A percentile compares a stretch with the other conserved stretches of the same genome.
Evolutionary conservation across 768 basidiomycete species (phyloP).

Genomic region (Exsudoporus frostii): DNA sequence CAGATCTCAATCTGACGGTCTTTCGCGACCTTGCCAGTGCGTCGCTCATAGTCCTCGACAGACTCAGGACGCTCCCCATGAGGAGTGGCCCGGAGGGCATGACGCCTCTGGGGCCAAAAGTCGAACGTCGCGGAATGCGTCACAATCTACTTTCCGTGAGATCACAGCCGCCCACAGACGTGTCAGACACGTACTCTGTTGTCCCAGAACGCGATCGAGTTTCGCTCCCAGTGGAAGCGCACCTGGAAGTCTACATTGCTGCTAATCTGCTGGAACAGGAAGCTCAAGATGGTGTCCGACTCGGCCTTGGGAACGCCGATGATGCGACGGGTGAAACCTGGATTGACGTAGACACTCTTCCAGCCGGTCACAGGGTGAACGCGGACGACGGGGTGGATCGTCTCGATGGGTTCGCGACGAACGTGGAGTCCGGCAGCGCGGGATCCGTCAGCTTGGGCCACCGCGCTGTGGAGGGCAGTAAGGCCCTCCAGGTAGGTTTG

Average conservation of each 20-base stretch:
- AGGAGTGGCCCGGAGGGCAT: slow-evolving; percentile 78
- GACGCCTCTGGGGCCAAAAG: slow-evolving; percentile 74
- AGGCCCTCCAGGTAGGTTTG: slow-evolving; percentile 76
- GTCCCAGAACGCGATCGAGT: slow-evolving; percentile 85
- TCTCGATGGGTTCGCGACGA: slow-evolving; percentile 65
- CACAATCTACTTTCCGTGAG: slow-evolving; percentile 44
- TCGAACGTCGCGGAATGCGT: slow-evolving; percentile 82
- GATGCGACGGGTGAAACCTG: slow-evolving; percentile 79
- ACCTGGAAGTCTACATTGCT: slow-evolving; percentile 73
- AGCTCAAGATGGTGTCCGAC: slow-evolving; percentile 67
- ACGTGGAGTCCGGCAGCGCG: slow-evolving; percentile 67
- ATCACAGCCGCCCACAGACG: neutral
- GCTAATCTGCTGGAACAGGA: slow-evolving; percentile 69
- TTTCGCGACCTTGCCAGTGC: slow-evolving; percentile 64
- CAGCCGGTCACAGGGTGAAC: slow-evolving; percentile 83
- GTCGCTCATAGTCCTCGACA: slow-evolving; percentile 63
- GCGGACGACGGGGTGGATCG: slow-evolving; percentile 76
- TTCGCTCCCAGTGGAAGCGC: slow-evolving; percentile 72
- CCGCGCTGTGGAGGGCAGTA: slow-evolving; percentile 70
- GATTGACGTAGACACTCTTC: slow-evolving; percentile 83
- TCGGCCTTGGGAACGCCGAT: slow-evolving; percentile 78
- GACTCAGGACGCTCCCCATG: slow-evolving; percentile 77
- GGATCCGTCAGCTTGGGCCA: slow-evolving; percentile 74
- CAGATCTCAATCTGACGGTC: slow-evolving; percentile 73
- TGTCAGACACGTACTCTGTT: slow-evolving; percentile 53